Evolutionary conservation across 441 rosid species (phyloP), one percentile per base, ranked within the genome.

Genomic region (Pelargonium citronellum): DNA sequence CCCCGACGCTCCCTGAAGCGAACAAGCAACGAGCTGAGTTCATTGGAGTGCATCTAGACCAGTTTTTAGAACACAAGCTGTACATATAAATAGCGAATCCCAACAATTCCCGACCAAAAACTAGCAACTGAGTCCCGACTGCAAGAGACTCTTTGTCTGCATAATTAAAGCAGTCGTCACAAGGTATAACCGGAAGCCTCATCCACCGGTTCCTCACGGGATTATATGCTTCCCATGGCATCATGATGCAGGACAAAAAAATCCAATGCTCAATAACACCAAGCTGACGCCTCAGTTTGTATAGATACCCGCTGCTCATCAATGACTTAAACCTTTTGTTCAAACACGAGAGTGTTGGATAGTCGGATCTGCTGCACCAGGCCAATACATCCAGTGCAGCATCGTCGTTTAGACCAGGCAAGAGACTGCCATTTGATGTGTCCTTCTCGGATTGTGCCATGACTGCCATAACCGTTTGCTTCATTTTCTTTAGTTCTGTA

Each of bases 81-180:
- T 82, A 82, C 75, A 60, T 82, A 79, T 82, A 81, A 53, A 85
- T 80, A 15, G 82, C 80, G 51, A 80, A 79, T 44, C 79, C 81
- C 0, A 68, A 77, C 64, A 81, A n/a, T 69, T 83, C 85, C 16
- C 76, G 81, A 12, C 88, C 87, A 73, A 86, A 86, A 16, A 86
- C 88, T 15, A 86, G 87, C 20, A 86, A 77, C 67, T 84, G 73
- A 7, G 81, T 84, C 57, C 87, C 90, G 22, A 86, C 86, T 0
- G 87, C 88, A 58, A 86, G 75, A 13, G 90, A 86, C 79, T 86
- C 90, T 76, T 84, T 86, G 73, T 86, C 88, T 2, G 86, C 82
- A 51, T 27, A 77, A 69, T 76, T 77, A 70, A 84, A 86, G 51
- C 87, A 84, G 17, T 77, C 86, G n/a, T 84, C 78, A 27, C 83